Evolutionary conservation across 768 basidiomycete species (phyloP).

Genomic region (Leccinum subgranulosum): DNA sequence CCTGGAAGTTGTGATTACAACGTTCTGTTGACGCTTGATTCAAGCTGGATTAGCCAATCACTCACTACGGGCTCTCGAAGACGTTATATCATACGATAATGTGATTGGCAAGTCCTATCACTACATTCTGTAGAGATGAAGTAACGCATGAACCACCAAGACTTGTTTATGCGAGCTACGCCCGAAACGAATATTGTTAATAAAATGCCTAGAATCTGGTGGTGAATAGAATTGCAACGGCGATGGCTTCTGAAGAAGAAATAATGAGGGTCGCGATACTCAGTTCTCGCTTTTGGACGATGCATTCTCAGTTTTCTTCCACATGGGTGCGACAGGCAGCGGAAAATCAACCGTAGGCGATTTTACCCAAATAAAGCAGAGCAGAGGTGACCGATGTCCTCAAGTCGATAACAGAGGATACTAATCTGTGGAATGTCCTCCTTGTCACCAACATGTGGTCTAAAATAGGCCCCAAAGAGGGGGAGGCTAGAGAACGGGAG

Average conservation of each 20-base stretch:
- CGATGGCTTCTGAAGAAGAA: conserved; percentile 10
- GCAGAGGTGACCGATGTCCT: conserved; percentile 35
- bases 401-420: conserved; percentile 41
- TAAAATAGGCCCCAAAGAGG: conserved; percentile 33
- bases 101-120: background rate
- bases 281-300: background rate
- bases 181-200: background rate
- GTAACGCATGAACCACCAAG: conserved; percentile 1
- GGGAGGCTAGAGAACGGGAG: conserved; percentile 43
- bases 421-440: conserved; percentile 43
- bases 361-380: background rate
- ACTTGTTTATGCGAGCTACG: background rate
- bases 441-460: conserved; percentile 56
- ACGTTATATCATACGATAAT: too few relatives aligned
- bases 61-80: too few relatives aligned
- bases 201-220: conserved; percentile 3
- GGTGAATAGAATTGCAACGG: background rate
- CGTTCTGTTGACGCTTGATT: too few relatives aligned
- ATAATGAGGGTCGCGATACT: conserved; percentile 20
- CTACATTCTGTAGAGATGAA: background rate
- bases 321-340: conserved; percentile 24
- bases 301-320: conserved; percentile 1
- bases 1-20: too few relatives aligned
- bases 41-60: too few relatives aligned
- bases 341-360: conserved; percentile 23